Conservation (phyloP, 352 stramenopile genomes). For the Phytophthora pistaciae region DNA sequence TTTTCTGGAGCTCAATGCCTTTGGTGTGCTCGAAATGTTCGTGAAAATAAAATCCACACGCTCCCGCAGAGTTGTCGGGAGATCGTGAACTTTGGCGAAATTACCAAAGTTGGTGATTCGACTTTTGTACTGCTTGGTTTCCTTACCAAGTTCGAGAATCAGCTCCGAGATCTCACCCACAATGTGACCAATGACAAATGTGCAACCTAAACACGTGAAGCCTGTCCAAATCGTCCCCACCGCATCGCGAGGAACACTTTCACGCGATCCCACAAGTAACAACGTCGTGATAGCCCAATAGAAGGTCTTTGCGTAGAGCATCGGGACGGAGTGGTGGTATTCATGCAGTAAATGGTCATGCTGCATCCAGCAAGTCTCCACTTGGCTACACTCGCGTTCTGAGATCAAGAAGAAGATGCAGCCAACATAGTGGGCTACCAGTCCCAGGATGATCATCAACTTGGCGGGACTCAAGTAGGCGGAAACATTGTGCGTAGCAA, state of each 20-base stretch:
- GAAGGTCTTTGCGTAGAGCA: slow-evolving; percentile 73
- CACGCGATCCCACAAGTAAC: slow-evolving; percentile 68
- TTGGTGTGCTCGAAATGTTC: slow-evolving; percentile 70
- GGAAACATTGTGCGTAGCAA: slow-evolving; percentile 56
- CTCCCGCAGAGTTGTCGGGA: slow-evolving; percentile 54
- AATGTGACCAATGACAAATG: slow-evolving; percentile 81
- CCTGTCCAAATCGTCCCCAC: slow-evolving; percentile 66
- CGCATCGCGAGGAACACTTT: slow-evolving; percentile 66
- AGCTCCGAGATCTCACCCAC: slow-evolving; percentile 80
- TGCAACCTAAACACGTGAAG: slow-evolving; percentile 69
- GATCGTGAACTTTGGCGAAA: slow-evolving; percentile 66
- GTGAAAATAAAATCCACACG: slow-evolving; percentile 70
- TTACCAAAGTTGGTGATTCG: slow-evolving; percentile 68
- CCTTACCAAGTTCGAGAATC: slow-evolving; percentile 75
- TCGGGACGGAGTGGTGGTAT: slow-evolving; percentile 49
- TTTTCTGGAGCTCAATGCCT: slow-evolving; percentile 66
- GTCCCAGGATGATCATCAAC: slow-evolving; percentile 61
- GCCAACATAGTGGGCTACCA: slow-evolving; percentile 66
- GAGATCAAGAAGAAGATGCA: slow-evolving; percentile 83
- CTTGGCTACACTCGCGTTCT: slow-evolving; percentile 54
- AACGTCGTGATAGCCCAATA: slow-evolving; percentile 83
- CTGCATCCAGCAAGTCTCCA: slow-evolving; percentile 65
- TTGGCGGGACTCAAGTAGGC: slow-evolving; percentile 68
- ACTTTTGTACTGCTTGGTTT: slow-evolving; percentile 71
- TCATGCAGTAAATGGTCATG: slow-evolving; percentile 72